phyloP scores from a whole-genome alignment of 208 protist species.

The Acanthamoeba lenticulata region DNA sequence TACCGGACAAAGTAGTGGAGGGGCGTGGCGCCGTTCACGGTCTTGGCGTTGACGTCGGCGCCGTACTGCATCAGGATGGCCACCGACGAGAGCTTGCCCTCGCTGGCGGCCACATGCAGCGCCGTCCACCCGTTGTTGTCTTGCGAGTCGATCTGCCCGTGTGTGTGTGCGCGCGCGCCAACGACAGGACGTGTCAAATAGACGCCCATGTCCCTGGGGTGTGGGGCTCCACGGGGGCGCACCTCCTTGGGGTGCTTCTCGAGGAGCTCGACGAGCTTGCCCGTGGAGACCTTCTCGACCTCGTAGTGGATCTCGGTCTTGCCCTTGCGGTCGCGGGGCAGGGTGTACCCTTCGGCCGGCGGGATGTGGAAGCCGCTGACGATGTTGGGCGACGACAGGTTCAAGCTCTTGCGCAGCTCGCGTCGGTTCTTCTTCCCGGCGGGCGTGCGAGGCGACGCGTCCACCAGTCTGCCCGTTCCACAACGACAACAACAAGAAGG shows the following conservation, averaged over 20 bases:
- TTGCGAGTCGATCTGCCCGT: not conserved
- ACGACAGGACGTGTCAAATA: too few relatives aligned
- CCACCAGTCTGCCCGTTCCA: not conserved
- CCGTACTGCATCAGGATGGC: not conserved
- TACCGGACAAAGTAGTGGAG: slow-evolving; percentile 36
- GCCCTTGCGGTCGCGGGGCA: slow-evolving; percentile 19
- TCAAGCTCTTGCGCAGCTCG: not conserved
- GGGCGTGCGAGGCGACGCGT: not conserved
- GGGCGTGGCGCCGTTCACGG: slow-evolving; percentile 2
- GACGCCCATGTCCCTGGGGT: too few relatives aligned
- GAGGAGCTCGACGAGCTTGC: slow-evolving; percentile 20
- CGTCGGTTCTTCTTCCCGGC: slow-evolving; percentile 14
- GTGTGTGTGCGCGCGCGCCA: too few relatives aligned
- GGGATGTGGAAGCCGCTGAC: not conserved
- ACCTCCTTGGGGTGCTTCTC: slow-evolving; percentile 6
- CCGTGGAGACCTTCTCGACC: slow-evolving; percentile 25
- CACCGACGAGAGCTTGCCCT: not conserved
- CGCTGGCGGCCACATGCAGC: slow-evolving; percentile 17
- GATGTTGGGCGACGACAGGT: not conserved
- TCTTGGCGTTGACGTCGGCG: slow-evolving; percentile 11
- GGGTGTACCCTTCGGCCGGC: not conserved
- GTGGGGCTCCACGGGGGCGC: too few relatives aligned
- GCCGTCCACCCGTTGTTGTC: slow-evolving; percentile 41
- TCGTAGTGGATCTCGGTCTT: slow-evolving; percentile 39
- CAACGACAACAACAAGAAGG: too few relatives aligned